phyloP scores from a whole-genome alignment of 345 rosid species.

The Lenwebbia sp. region DNA sequence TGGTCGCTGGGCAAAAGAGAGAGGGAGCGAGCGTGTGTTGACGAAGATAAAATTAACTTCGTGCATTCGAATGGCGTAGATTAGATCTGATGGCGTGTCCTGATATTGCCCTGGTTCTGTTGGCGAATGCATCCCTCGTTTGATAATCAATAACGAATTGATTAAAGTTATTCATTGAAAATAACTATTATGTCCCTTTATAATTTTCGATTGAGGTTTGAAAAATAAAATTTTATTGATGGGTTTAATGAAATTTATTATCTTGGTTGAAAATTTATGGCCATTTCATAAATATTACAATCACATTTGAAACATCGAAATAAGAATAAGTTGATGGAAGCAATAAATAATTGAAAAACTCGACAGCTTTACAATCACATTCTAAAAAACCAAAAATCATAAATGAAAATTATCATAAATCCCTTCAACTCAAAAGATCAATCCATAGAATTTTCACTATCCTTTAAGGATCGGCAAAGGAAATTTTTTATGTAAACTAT shows the following conservation, averaged over 20 bases:
- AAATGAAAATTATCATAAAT: not conserved
- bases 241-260: not conserved
- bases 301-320: accelerated
- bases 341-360: not conserved
- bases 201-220: not conserved
- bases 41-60: not conserved
- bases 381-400: accelerated
- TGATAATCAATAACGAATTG: not conserved
- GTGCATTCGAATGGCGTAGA: not conserved
- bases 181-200: not conserved
- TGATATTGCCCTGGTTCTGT: not conserved
- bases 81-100: not conserved
- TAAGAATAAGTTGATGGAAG: not conserved
- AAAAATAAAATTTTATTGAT: no score
- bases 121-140: not conserved
- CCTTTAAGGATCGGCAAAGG: accelerated
- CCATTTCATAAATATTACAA: not conserved
- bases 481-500: not conserved
- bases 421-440: not conserved
- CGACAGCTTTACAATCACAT: not conserved
- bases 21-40: not conserved
- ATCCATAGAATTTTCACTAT: not conserved
- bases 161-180: not conserved
- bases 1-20: not conserved
- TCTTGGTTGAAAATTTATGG: not conserved